These are phyloP conservation scores for Penicillium sp. DNA, from an alignment of 2,329 filamentous ascomycete genomes.

Conservation along the genomic window DNA sequence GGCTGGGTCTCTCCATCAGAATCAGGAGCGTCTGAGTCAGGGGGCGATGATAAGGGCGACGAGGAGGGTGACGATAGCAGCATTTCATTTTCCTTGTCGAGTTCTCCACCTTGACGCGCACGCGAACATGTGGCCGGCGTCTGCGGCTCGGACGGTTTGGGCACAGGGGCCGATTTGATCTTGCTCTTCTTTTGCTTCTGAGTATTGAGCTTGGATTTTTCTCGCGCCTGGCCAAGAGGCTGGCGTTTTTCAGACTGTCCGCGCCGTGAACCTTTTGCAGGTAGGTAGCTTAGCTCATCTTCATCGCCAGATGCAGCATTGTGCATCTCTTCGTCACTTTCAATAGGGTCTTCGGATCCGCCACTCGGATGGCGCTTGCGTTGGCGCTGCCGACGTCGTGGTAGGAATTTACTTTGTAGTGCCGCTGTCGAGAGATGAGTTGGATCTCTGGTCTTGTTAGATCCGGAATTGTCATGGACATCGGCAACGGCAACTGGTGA, in stretches of 20 bases:
- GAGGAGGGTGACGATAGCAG: conserved; percentile 31
- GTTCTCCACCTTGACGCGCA: conserved; percentile 9
- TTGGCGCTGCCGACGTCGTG: conserved; percentile 31
- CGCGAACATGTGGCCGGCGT: conserved; percentile 12
- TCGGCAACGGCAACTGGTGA: conserved; percentile 5
- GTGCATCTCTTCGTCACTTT: conserved; percentile 26
- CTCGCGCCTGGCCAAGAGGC: conserved; percentile 17
- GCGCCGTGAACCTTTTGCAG: conserved; percentile 19
- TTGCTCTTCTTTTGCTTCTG: conserved; percentile 17
- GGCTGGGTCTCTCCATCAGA: conserved; percentile 18
- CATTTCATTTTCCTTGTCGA: conserved; percentile 34
- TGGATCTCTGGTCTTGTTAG: conserved; percentile 10
- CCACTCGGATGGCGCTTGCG: conserved; percentile 16
- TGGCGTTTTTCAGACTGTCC: conserved; percentile 20
- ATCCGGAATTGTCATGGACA: not conserved
- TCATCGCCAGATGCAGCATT: conserved; percentile 29
- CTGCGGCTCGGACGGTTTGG: conserved; percentile 3
- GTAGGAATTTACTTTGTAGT: conserved; percentile 37
- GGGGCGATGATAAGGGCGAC: conserved; percentile 35
- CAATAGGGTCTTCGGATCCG: conserved; percentile 23
- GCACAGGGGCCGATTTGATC: conserved; percentile 6
- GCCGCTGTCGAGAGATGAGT: conserved; percentile 33
- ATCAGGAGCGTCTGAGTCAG: conserved; percentile 30
- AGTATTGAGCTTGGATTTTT: conserved; percentile 13
- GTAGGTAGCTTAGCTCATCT: conserved; percentile 37